Evolutionary conservation across 768 basidiomycete genomes (phyloP).

Genomic region (Coprinopsis cinerea): DNA sequence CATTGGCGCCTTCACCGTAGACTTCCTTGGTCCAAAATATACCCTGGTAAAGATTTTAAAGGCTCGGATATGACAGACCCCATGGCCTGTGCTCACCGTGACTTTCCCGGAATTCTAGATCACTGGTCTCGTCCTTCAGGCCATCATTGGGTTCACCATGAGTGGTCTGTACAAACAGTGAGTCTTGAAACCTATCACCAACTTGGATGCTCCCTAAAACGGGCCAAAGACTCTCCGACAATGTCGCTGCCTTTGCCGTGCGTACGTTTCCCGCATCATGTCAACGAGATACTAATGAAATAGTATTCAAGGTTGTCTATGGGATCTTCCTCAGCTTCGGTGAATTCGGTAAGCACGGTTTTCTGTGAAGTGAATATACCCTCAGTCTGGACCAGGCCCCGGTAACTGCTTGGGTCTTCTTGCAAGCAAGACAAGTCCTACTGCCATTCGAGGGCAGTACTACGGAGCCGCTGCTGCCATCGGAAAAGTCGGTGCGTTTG

Average conservation of each 20-base stretch:
- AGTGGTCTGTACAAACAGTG: conserved; percentile 67
- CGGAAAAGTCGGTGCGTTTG: conserved; percentile 81
- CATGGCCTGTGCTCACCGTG: no score
- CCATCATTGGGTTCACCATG: conserved; percentile 83
- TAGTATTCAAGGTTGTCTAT: conserved; percentile 57
- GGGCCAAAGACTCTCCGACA: conserved; percentile 43
- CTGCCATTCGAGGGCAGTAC: conserved; percentile 79
- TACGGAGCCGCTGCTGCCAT: conserved; percentile 84
- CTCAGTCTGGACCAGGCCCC: conserved; percentile 44
- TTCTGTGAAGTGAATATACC: background rate
- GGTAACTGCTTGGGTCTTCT: conserved; percentile 85
- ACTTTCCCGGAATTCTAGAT: no score
- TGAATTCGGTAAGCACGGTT: conserved; percentile 52
- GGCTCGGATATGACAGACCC: background rate
- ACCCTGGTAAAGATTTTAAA: conserved; percentile 48
- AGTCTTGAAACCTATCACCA: no score
- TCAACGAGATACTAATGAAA: background rate
- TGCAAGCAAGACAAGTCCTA: conserved; percentile 81
- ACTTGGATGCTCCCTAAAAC: no score
- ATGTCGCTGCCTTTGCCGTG: conserved; percentile 74
- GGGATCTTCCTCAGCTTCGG: conserved; percentile 89
- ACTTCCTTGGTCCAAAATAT: conserved; percentile 68
- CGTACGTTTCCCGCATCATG: conserved; percentile 13
- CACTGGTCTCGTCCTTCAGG: conserved; percentile 58
- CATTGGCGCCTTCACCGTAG: conserved; percentile 69